phyloP scores from a whole-genome alignment of 2,329 filamentous ascomycete species.

The Neofusicoccum umdonicola region DNA sequence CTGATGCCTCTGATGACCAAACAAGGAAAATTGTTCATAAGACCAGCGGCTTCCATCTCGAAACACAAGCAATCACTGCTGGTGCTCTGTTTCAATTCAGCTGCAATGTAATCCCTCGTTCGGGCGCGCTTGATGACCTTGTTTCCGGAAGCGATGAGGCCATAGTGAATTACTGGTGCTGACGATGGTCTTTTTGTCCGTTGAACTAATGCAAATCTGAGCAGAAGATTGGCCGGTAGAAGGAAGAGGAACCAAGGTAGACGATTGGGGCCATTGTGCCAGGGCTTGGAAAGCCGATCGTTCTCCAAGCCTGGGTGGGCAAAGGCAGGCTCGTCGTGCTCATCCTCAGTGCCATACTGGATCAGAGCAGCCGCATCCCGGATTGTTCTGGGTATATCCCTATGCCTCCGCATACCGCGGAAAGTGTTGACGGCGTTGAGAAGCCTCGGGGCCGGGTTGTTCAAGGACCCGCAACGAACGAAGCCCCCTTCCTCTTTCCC shows the following conservation, averaged over 20 bases:
- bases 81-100: not conserved
- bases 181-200: not conserved
- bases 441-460: not conserved
- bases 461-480: not conserved
- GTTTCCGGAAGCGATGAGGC: not conserved
- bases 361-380: not conserved
- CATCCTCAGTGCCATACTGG: too few relatives aligned
- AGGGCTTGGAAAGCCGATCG: not conserved
- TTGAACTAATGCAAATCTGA: not conserved
- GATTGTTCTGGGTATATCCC: not conserved
- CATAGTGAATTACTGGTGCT: not conserved
- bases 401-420: too few relatives aligned
- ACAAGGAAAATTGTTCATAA: constrained; percentile 27
- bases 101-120: not conserved
- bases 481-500: constrained; percentile 20
- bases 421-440: not conserved
- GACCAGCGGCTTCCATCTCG: constrained; percentile 20
- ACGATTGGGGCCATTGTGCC: not conserved
- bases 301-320: not conserved
- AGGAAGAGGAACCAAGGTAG: not conserved
- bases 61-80: constrained; percentile 19
- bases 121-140: not conserved
- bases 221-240: not conserved
- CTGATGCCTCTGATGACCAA: constrained; percentile 28
- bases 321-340: too few relatives aligned